Conservation (phyloP, 805 yeast species). For the Candida xyloterini region DNA sequence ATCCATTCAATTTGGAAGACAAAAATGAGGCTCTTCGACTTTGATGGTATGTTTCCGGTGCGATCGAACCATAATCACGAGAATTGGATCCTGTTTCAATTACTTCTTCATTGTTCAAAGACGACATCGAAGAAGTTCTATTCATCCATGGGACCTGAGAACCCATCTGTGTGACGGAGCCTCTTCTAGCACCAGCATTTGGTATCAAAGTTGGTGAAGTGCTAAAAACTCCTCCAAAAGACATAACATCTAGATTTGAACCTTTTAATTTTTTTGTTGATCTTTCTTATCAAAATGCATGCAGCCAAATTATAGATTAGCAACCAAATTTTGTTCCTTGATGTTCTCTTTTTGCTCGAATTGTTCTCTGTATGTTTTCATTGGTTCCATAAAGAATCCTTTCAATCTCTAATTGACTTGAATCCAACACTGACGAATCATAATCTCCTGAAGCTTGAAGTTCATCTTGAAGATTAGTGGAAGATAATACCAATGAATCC, state of each 20-base stretch:
- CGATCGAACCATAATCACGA: slow-evolving; percentile 21
- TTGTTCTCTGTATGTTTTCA: slow-evolving; percentile 1
- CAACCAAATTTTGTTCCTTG: not conserved
- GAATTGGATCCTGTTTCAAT: slow-evolving; percentile 10
- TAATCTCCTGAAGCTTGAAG: not conserved
- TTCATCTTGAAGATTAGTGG: not conserved
- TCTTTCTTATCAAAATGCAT: slow-evolving; percentile 3
- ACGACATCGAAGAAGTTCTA: slow-evolving; percentile 12
- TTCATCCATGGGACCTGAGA: slow-evolving; percentile 8
- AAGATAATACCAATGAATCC: not conserved
- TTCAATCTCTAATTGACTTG: not conserved
- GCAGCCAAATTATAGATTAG: not conserved
- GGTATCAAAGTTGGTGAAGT: slow-evolving; percentile 17
- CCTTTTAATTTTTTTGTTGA: not conserved
- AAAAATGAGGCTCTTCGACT: slow-evolving; percentile 27
- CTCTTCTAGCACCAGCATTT: slow-evolving; percentile 19
- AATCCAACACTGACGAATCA: not conserved
- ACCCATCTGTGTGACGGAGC: slow-evolving; percentile 21
- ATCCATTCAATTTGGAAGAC: slow-evolving; percentile 12
- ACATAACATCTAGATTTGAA: not conserved
- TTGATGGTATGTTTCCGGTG: slow-evolving; percentile 23
- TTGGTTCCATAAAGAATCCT: not conserved
- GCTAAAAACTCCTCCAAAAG: slow-evolving; percentile 11
- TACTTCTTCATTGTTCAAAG: slow-evolving; percentile 11
- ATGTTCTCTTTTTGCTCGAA: not conserved